A percentile compares a stretch with the other conserved stretches of the same genome.
phyloP scores from a whole-genome alignment of 306 rosid species.

The Castanea crenata region DNA sequence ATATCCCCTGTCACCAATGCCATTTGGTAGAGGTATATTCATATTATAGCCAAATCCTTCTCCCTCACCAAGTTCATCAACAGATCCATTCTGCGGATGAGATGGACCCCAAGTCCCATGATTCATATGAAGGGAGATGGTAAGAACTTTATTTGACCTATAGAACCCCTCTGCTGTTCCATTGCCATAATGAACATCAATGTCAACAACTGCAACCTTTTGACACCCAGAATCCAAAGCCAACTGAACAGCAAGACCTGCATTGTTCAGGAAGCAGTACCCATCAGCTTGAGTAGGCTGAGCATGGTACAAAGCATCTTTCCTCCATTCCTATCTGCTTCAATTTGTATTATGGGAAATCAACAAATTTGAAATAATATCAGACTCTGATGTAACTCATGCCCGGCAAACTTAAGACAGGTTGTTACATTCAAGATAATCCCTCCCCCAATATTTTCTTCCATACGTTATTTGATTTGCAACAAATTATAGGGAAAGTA shows the following conservation, averaged over 20 bases:
- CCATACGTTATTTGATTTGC: background rate
- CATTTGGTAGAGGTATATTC: slow-evolving; percentile 89
- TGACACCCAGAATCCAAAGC: slow-evolving; percentile 69
- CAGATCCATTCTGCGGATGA: slow-evolving; percentile 72
- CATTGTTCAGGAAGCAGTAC: slow-evolving; percentile 93
- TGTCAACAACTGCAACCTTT: slow-evolving; percentile 77
- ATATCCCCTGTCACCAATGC: slow-evolving; percentile 81
- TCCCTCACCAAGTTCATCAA: slow-evolving; percentile 75
- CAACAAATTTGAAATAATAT: slow-evolving; percentile 20
- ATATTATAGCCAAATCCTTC: slow-evolving; percentile 82
- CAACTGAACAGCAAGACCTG: slow-evolving; percentile 63
- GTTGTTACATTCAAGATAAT: background rate
- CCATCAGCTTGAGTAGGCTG: slow-evolving; percentile 94
- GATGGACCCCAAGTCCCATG: slow-evolving; percentile 94
- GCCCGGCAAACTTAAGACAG: background rate
- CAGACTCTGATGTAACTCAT: slow-evolving; percentile 7
- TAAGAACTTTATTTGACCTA: slow-evolving; percentile 67
- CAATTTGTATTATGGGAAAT: slow-evolving; percentile 49
- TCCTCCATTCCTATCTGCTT: slow-evolving; percentile 78
- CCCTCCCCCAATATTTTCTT: background rate
- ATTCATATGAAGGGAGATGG: slow-evolving; percentile 91
- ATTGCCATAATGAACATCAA: slow-evolving; percentile 92
- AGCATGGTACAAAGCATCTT: slow-evolving; percentile 78
- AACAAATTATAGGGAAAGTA: background rate
- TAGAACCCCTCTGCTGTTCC: slow-evolving; percentile 93